These are phyloP conservation scores for Erysimum pusillum DNA, from an alignment of 441 rosid genomes.

Conservation along the genomic window DNA sequence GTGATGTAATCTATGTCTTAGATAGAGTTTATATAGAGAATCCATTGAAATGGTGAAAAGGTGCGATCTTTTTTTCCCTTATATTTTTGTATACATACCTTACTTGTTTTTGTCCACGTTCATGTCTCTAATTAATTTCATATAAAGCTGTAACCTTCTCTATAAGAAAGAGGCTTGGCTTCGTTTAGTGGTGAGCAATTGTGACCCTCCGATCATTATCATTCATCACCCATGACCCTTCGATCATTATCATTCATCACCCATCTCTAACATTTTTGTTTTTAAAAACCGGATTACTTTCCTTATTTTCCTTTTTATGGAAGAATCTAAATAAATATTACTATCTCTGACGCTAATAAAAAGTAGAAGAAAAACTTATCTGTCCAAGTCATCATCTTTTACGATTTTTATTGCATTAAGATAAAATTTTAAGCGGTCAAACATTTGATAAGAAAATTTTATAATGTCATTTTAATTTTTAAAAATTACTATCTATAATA, in stretches of 20 bases:
- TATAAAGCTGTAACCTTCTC: neutral
- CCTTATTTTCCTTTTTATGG: neutral
- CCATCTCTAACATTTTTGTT: neutral
- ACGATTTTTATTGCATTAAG: neutral
- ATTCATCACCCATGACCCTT: neutral
- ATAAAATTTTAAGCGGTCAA: neutral
- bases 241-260: no score
- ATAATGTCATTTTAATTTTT: neutral
- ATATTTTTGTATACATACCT: neutral
- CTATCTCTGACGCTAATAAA: neutral
- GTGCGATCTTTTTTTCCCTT: neutral
- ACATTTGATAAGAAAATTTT: neutral
- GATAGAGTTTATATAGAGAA: constrained; percentile 20
- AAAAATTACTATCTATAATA: neutral
- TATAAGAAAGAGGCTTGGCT: neutral
- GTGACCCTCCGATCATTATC: constrained; percentile 20
- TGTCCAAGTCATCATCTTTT: neutral
- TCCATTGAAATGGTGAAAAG: constrained; percentile 25
- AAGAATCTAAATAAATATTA: neutral
- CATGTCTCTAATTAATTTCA: constrained; percentile 30
- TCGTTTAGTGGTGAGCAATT: neutral
- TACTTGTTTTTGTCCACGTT: neutral
- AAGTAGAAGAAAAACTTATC: neutral
- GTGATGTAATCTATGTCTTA: neutral
- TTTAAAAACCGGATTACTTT: neutral